phyloP scores from a whole-genome alignment of 2,329 filamentous ascomycete genomes.

The Cryphonectria radicalis region DNA sequence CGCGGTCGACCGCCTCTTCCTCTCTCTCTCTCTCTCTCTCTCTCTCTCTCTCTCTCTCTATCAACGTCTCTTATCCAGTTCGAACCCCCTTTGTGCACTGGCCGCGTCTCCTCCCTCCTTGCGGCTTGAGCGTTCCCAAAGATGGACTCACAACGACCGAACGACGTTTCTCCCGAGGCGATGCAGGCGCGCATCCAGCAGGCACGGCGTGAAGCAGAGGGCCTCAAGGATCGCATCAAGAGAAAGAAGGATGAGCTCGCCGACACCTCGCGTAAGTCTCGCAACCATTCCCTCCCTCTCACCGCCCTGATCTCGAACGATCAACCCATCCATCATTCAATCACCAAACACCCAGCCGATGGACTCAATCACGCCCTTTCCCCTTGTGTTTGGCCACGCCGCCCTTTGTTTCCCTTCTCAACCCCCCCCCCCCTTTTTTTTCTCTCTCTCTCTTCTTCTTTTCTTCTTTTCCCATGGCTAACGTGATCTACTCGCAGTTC shows the following conservation, averaged over 20 bases:
- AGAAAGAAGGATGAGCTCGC: slow-evolving; percentile 99
- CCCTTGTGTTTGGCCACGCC: slow-evolving; percentile 23
- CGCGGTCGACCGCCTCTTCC: slow-evolving; percentile 5
- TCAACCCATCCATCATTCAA: background rate
- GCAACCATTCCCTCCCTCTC: slow-evolving; percentile 17
- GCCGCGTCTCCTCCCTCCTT: slow-evolving; percentile 26
- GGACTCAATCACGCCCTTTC: background rate
- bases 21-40: background rate
- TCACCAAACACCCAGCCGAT: slow-evolving; percentile 9
- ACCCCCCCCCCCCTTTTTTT: no score
- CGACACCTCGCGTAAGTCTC: slow-evolving; percentile 88
- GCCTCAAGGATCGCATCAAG: slow-evolving; percentile 98
- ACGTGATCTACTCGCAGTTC: slow-evolving; percentile 62
- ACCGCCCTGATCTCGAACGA: slow-evolving; percentile 12
- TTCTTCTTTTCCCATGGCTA: slow-evolving; percentile 18
- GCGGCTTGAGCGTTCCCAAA: slow-evolving; percentile 28
- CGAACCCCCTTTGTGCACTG: slow-evolving; percentile 25
- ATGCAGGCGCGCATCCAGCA: slow-evolving; percentile 94
- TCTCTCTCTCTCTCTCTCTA: background rate
- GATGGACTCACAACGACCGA: slow-evolving; percentile 63
- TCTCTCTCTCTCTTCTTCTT: slow-evolving; percentile 1
- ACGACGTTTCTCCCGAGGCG: slow-evolving; percentile 70
- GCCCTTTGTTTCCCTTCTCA: slow-evolving; percentile 5
- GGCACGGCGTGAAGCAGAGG: slow-evolving; percentile 96
- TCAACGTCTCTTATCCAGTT: slow-evolving; percentile 18